A percentile compares a stretch with the other conserved stretches of the same genome.
These are phyloP conservation scores for Vaccinium myrtillus DNA, from an alignment of 148 eudicot species.

Conservation along the genomic window DNA sequence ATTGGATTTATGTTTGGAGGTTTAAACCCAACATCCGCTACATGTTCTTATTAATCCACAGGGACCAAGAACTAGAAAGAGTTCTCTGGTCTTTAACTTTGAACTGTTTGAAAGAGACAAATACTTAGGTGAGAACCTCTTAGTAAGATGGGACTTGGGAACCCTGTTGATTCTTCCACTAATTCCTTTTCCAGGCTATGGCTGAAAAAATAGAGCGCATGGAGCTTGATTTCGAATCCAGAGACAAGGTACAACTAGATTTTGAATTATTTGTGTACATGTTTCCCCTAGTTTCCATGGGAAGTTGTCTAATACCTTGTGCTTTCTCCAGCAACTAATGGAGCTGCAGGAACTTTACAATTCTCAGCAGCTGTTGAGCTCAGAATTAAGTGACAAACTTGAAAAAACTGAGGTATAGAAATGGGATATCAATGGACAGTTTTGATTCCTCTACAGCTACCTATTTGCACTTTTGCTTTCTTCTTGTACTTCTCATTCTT, in stretches of 20 bases:
- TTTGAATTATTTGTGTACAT: neutral
- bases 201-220: constrained; percentile 79
- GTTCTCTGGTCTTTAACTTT: constrained; percentile 4
- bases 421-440: neutral
- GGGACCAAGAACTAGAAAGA: neutral
- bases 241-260: constrained; percentile 65
- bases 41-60: neutral
- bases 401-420: constrained; percentile 80
- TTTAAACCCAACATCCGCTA: neutral
- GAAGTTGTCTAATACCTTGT: constrained; percentile 1
- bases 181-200: constrained; percentile 58
- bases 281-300: constrained; percentile 5
- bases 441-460: neutral
- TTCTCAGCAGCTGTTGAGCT: constrained; percentile 70
- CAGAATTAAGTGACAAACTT: constrained; percentile 77
- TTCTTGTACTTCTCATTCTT: constrained; percentile 23
- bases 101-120: neutral
- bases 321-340: constrained; percentile 57
- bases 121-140: neutral
- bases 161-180: constrained; percentile 17
- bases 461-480: constrained; percentile 4
- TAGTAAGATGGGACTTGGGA: constrained; percentile 6
- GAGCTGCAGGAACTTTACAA: constrained; percentile 81
- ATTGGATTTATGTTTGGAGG: neutral
- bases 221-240: constrained; percentile 79